Base-by-base conservation (phyloP, 2,329 filamentous ascomycete genomes). In the Emmonsia crescens region DNA sequence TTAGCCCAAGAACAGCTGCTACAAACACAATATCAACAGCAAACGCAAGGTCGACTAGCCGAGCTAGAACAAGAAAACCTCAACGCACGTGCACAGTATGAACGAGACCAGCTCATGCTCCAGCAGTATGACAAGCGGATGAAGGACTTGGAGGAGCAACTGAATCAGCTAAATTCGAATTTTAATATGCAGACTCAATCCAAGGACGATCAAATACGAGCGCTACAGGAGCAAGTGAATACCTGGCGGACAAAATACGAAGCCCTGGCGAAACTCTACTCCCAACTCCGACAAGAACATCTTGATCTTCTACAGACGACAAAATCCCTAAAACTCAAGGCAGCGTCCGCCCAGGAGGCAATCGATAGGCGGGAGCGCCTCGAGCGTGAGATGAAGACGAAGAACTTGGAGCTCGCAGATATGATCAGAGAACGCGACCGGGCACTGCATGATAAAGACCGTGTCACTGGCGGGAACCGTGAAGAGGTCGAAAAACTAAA, bases 201-300 rank as follows among this genome's bases (percentile, higher is more conserved):
- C 72, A 95, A 92, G 73, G 94, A 99, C 70, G 94, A 97, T 68
- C 93, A 97, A 75, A 92, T 99, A 68, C 83, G 87, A 29, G 87
- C 94, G 1, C 80, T 99, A 24, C 94, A 97, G 71, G 94, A 97
- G 77, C 94, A 97, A 76, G 89, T 97, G 66, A 96, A 96, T 75
- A 96, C 92, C 0, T 99, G 94, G 94, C 84, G 94, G 62, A 88
- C 89, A 59, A 99, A 99, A 76, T 99, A 99, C 71, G 94, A 99
- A 74, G 89, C 93, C 0, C 79, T 99, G 57, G 94, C 94, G 29
- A 99, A 97, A 78, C 82, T 99, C 16, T 99, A 99, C 77, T 96
- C 93, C 8, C 94, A 99, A 76, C 80, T 99, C 64, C 88, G 94
- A 59, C 89, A 94, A 67, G 94, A 99, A 75, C 94, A 99, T 78